Evolutionary conservation across 2,329 filamentous ascomycete species (phyloP).

Genomic region (Xylaria sp.): DNA sequence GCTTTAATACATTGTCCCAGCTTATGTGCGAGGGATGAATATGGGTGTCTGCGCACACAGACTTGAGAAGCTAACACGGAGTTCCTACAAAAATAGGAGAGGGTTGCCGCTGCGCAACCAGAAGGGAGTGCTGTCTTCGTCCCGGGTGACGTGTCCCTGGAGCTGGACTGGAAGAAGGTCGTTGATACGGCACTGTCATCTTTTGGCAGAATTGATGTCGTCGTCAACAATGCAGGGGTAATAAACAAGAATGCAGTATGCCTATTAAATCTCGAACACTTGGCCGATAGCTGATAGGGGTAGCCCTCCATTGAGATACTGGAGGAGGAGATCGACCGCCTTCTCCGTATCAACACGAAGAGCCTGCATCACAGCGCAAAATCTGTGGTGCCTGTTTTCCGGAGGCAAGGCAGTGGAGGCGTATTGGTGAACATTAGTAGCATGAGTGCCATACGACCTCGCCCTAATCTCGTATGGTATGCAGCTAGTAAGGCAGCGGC

Average conservation of each 20-base stretch:
- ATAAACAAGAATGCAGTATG: background rate
- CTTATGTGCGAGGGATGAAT: no score
- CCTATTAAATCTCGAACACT: background rate
- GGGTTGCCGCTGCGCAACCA: background rate
- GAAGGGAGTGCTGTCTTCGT: background rate
- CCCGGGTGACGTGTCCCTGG: background rate
- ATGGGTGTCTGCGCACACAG: no score
- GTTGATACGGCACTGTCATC: background rate
- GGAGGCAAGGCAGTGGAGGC: background rate
- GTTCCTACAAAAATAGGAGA: background rate
- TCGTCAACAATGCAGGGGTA: background rate
- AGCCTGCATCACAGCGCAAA: background rate
- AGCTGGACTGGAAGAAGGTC: background rate
- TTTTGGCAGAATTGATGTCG: background rate
- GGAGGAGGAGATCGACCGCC: background rate
- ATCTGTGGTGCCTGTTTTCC: background rate
- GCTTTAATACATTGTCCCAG: no score
- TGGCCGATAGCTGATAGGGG: background rate
- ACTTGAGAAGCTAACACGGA: background rate
- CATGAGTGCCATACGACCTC: background rate
- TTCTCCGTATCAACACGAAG: background rate
- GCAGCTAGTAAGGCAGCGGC: background rate
- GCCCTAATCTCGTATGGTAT: background rate
- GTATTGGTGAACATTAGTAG: background rate
- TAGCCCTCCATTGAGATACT: background rate